A percentile compares a stretch with the other conserved stretches of the same genome.
Conservation (phyloP, 2,329 filamentous ascomycete genomes). For the Scolecobasidium constrictum region DNA sequence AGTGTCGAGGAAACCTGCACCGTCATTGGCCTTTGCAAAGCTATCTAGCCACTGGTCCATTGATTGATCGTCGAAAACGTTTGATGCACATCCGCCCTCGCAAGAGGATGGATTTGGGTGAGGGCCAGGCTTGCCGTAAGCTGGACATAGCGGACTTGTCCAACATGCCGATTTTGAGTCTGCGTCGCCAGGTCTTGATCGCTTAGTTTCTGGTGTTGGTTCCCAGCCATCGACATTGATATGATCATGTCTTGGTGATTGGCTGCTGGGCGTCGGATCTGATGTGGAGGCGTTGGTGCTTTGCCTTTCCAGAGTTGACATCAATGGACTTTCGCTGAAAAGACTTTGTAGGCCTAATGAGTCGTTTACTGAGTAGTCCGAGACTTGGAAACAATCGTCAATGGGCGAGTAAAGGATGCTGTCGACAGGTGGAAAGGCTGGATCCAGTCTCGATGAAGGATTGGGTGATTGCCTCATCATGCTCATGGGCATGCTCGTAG, state of each 20-base stretch:
- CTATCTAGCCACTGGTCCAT: slow-evolving; percentile 1
- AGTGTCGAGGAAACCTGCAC: not conserved
- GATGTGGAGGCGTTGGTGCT: not conserved
- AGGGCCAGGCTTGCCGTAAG: slow-evolving; percentile 22
- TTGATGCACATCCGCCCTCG: slow-evolving; percentile 28
- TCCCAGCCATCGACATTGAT: not conserved
- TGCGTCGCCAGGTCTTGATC: slow-evolving; percentile 16
- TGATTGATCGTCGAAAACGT: slow-evolving; percentile 20
- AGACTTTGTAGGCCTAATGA: not conserved
- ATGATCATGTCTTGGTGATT: not conserved
- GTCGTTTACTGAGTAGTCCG: not conserved
- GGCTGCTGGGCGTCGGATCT: not conserved
- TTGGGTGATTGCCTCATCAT: not conserved
- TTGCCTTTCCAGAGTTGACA: not conserved
- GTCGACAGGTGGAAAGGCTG: not conserved
- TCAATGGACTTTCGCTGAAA: not conserved
- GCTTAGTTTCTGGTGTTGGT: not conserved
- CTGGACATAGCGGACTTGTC: slow-evolving; percentile 30
- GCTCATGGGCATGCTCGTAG: not conserved
- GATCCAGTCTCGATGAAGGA: not conserved
- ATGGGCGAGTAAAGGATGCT: not conserved
- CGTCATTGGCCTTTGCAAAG: not conserved
- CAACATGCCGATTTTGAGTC: slow-evolving; percentile 29
- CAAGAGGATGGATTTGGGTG: slow-evolving; percentile 29
- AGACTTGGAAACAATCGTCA: not conserved